These are phyloP conservation scores for Plasmopara viticola DNA, from an alignment of 352 stramenopile species.

Conservation along the genomic window DNA sequence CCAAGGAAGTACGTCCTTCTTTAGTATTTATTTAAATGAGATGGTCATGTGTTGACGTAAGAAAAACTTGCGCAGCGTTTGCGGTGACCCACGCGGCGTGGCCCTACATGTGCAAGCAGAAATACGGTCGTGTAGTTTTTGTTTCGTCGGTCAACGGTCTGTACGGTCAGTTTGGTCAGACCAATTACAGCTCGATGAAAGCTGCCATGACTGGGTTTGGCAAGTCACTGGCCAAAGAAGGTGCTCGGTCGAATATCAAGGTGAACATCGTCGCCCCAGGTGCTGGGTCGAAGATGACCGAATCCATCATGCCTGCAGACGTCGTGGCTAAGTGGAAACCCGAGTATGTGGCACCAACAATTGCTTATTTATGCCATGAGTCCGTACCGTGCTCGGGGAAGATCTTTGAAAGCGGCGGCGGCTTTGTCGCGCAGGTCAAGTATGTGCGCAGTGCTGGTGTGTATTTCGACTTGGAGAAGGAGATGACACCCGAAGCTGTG, in stretches of 20 bases:
- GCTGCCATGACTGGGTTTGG: constrained; percentile 90
- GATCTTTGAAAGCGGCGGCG: constrained; percentile 83
- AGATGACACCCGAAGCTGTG: constrained; percentile 73
- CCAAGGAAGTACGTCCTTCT: constrained; percentile 54
- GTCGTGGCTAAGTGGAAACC: constrained; percentile 81
- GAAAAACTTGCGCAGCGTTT: constrained; percentile 41
- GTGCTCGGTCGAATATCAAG: constrained; percentile 76
- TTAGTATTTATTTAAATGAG: not conserved
- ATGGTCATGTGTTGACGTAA: not conserved
- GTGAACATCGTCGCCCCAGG: constrained; percentile 85
- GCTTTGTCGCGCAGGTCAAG: constrained; percentile 80
- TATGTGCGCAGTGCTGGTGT: constrained; percentile 60
- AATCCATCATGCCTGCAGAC: constrained; percentile 75
- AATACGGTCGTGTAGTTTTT: constrained; percentile 86
- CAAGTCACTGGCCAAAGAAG: constrained; percentile 87
- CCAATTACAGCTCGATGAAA: constrained; percentile 89
- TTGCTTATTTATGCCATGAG: constrained; percentile 84
- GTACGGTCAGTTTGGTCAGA: constrained; percentile 89
- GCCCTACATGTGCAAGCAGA: constrained; percentile 84
- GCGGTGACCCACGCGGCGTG: constrained; percentile 80
- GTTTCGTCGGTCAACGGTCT: constrained; percentile 83
- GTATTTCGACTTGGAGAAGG: constrained; percentile 65
- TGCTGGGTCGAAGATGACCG: constrained; percentile 85
- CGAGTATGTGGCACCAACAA: constrained; percentile 83
- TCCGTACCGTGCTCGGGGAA: constrained; percentile 61